Conservation (phyloP, 1,284 basidiomycete genomes). For the Leccinum pachyderme region DNA sequence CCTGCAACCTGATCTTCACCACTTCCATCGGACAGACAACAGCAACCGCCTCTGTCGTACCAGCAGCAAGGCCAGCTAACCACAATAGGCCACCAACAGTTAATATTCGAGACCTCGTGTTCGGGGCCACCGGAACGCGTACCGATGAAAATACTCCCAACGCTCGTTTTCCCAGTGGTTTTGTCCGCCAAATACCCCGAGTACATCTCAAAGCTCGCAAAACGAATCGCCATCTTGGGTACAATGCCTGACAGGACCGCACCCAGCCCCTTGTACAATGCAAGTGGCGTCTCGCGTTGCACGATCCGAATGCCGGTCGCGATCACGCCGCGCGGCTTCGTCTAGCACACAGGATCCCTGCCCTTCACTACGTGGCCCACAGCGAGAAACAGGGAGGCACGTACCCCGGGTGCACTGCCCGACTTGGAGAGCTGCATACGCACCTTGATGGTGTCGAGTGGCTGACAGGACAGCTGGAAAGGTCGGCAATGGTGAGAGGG, state of each 20-base stretch:
- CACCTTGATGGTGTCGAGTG: constrained; percentile 97
- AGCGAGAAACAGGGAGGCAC: constrained; percentile 52
- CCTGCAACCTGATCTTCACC: constrained; percentile 97
- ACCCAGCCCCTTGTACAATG: constrained; percentile 97
- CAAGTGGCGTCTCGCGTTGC: constrained; percentile 89
- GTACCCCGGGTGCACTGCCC: constrained; percentile 74
- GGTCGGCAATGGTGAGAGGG: constrained; percentile 2
- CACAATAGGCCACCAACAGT: not conserved
- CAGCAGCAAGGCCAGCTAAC: constrained; percentile 88
- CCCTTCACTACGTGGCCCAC: constrained; percentile 44
- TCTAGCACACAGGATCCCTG: constrained; percentile 45
- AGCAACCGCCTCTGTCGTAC: constrained; percentile 89
- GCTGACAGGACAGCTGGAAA: constrained; percentile 69
- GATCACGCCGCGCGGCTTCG: constrained; percentile 90
- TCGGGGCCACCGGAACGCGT: constrained; percentile 21
- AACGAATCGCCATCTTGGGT: constrained; percentile 99
- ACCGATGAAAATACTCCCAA: constrained; percentile 81
- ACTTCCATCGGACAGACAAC: constrained; percentile 99
- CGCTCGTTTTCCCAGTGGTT: constrained; percentile 72
- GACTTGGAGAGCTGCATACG: constrained; percentile 95
- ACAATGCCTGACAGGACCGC: constrained; percentile 98
- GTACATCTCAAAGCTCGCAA: constrained; percentile 97
- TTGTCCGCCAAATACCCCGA: constrained; percentile 80
- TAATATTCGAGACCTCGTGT: not conserved
- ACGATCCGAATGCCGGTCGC: constrained; percentile 92